Base-by-base conservation (phyloP, 2,329 filamentous ascomycete species). In the Arthroderma sp. region DNA sequence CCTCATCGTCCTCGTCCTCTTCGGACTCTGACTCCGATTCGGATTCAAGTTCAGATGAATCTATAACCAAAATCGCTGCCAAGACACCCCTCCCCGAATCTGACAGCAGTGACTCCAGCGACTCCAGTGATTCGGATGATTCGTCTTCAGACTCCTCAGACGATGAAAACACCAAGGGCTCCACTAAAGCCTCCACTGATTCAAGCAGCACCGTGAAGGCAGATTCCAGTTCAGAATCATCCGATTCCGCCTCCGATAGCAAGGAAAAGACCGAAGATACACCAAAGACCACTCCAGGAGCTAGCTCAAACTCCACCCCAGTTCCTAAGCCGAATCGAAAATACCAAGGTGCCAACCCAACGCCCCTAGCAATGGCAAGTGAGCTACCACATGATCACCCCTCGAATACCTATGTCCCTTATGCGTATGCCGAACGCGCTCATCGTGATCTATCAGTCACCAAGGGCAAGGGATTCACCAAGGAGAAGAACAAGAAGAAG, bases 401-500 rank as follows among this genome's bases (percentile, higher is more conserved):
- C 2, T 87, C 82, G 55, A 95, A 96, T 65, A 77, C 76, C 9
- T 96, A 89, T 61, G 73, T 86, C 7, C 73, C 80, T 22, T 86
- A 95, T 62, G 81, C 83, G 51, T 98, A 96, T 66, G 89, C 88
- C 27, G 82, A 91, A 56, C 80, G 80, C 54, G 93, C 93, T 6
- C 85, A 88, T 59, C 77, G 86, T 54, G 88, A 95, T 60, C 69
- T 98, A 51, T 85, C 87, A 40, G 77, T 94, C 34, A 96, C 89
- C 30, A 86, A 83, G 62, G 91, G 91, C 57, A 96, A 95, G 70
- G 87, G 86, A 3, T 98, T 98, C 68, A 96, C 89, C 48, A 98
- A 98, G 73, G 91, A 96, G 72, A 98, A 98, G 80, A 98, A 98
- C 69, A 98, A 98, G 74, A 91, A 87, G 75, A 88, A 87, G 74